Evolutionary conservation across 768 basidiomycete species (phyloP), one percentile per base, ranked within the genome.

Genomic region (Dentipellis fragilis): DNA sequence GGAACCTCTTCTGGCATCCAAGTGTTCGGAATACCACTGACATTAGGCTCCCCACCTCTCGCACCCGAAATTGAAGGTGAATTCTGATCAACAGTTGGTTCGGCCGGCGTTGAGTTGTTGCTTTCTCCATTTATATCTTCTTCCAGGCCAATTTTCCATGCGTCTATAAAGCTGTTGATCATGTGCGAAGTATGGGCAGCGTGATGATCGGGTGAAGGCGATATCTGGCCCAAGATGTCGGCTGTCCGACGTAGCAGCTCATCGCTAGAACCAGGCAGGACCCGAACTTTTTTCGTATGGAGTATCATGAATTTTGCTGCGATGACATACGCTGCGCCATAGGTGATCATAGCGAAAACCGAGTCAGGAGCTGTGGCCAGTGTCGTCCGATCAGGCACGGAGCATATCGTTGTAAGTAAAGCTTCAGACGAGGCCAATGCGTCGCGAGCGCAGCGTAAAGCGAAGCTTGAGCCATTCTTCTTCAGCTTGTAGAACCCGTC

Each of bases 311-410:
- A 75, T 61, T 77, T 78, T 42, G 70, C 68, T 10, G 73, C 64
- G 51, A 77, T 68, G 50, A 78, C 57, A 49, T 69, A 75, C 1
- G 73, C 67, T 5, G 76, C 72, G 42, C 76, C 72, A 52, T 77
- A 74, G 0, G 69, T 65, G 47, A 77, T 66, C 69, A 78, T 70
- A 34, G 64, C 64, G 56, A 72, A 77, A 23, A 76, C 51, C 40
- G 63, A 64, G 62, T 77, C 76, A 2, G 75, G 75, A 8, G 73
- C 69, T 10, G 74, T 66, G 57, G 69, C 67, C 55, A 77, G 63
- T n/a, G 73, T 62, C 0, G 59, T 59, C 17, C 66, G 55, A 49
- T 77, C 72, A 23, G 63, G 58, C 34, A 67, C 56, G 21, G 71
- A 66, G 45, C 76, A 67, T 8, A 67, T 61, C 2, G 67, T 46